These are phyloP conservation scores for Cystobasidium sp. DNA, from an alignment of 1,284 basidiomycete species.

Conservation along the genomic window DNA sequence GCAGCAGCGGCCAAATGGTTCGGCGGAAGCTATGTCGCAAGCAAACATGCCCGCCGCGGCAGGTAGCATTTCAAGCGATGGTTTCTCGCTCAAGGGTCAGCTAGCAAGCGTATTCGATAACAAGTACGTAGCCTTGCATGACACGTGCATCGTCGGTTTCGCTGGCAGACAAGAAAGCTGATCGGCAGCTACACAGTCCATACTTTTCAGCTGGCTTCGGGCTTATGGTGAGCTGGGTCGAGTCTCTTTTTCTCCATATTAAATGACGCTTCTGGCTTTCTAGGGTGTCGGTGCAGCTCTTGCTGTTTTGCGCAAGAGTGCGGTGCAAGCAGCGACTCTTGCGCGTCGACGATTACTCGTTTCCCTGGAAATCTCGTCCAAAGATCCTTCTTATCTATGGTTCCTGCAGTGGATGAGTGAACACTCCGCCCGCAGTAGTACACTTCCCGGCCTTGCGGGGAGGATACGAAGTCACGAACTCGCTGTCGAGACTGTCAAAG, in stretches of 20 bases:
- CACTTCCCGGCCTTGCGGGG: slow-evolving; percentile 54
- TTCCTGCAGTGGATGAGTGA: slow-evolving; percentile 95
- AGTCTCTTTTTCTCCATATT: background rate
- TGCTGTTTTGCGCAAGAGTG: slow-evolving; percentile 71
- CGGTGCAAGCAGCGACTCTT: slow-evolving; percentile 71
- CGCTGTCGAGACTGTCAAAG: slow-evolving; percentile 88
- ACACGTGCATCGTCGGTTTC: background rate
- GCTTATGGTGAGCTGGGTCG: slow-evolving; percentile 71
- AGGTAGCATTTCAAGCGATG: background rate
- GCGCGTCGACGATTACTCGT: slow-evolving; percentile 90
- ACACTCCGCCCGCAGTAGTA: slow-evolving; percentile 53
- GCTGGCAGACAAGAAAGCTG: background rate
- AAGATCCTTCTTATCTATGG: slow-evolving; percentile 94
- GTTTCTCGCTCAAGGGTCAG: slow-evolving; percentile 5
- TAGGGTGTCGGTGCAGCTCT: slow-evolving; percentile 85
- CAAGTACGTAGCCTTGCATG: background rate
- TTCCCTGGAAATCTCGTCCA: slow-evolving; percentile 93
- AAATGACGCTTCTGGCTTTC: background rate
- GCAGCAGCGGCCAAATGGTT: too few species aligned
- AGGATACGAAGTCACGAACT: slow-evolving; percentile 84
- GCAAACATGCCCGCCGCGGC: too few species aligned
- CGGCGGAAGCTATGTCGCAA: too few species aligned
- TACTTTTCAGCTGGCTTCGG: slow-evolving; percentile 96
- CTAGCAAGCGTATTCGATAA: background rate
- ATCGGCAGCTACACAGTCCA: slow-evolving; percentile 65